phyloP scores from a whole-genome alignment of 306 rosid species.

The Cucumis melo region DNA sequence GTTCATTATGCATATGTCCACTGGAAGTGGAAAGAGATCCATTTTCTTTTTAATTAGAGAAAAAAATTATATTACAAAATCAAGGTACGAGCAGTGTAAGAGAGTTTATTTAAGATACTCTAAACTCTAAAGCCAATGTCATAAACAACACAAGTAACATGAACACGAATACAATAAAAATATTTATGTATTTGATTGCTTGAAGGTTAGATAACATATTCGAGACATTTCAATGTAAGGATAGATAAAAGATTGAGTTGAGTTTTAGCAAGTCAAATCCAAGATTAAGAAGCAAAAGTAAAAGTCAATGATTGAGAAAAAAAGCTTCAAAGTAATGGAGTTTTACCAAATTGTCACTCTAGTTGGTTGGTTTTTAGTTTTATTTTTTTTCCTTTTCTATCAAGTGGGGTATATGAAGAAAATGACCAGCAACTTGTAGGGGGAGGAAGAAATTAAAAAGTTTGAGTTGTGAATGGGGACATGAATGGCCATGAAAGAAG shows the following conservation, averaged over 20 bases:
- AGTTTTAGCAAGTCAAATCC: constrained; percentile 6
- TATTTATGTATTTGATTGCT: too few relatives aligned
- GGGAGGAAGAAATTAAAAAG: not conserved
- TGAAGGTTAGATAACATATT: too few relatives aligned
- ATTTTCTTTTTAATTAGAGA: too few relatives aligned
- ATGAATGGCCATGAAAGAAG: constrained; percentile 3
- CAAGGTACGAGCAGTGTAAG: too few relatives aligned
- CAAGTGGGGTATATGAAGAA: constrained; percentile 1
- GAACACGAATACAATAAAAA: too few relatives aligned
- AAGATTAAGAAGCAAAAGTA: not conserved
- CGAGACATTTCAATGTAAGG: not conserved
- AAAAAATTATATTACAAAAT: too few relatives aligned
- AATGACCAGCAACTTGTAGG: not conserved
- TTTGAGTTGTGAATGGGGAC: not conserved
- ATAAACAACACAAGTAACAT: too few relatives aligned
- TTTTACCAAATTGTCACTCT: not conserved
- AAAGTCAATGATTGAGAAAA: constrained; percentile 1
- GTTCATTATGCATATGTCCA: too few relatives aligned
- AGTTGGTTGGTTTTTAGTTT: not conserved
- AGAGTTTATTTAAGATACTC: too few relatives aligned
- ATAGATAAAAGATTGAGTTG: not conserved
- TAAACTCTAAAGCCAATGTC: too few relatives aligned
- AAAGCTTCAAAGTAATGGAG: not conserved
- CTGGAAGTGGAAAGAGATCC: too few relatives aligned
- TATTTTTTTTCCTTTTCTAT: not conserved